Percentiles rank a stretch among this genome's conserved stretches.
These are phyloP conservation scores for Sclerotinia glacialis DNA, from an alignment of 2,329 filamentous ascomycete genomes.

Conservation along the genomic window DNA sequence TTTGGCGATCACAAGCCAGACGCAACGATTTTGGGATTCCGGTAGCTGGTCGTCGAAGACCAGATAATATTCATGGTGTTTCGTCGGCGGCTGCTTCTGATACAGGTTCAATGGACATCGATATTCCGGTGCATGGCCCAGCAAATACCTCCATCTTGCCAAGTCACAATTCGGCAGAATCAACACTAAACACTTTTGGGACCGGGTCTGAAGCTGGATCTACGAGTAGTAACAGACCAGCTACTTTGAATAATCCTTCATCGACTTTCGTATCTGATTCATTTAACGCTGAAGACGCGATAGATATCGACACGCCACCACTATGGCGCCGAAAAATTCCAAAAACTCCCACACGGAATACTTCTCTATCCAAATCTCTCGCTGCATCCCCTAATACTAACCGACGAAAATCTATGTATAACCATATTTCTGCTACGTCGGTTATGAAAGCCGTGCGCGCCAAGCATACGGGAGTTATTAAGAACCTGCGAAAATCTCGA, in stretches of 20 bases:
- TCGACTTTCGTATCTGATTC: too few species aligned
- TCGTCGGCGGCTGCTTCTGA: accelerated
- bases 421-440: not conserved
- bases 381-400: not conserved
- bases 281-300: too few species aligned
- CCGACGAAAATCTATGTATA: not conserved
- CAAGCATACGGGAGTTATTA: not conserved
- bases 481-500: not conserved
- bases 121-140: not conserved
- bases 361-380: not conserved
- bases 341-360: too few species aligned
- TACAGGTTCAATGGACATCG: not conserved
- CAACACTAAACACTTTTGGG: not conserved
- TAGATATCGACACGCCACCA: too few species aligned
- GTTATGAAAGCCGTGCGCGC: not conserved
- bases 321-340: too few species aligned
- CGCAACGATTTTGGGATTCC: not conserved
- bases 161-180: not conserved
- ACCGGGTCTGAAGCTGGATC: not conserved
- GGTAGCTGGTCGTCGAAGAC: too few species aligned
- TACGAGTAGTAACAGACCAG: not conserved
- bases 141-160: not conserved
- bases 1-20: not conserved
- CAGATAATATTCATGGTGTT: not conserved
- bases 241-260: too few species aligned